Percentiles rank a stretch among this genome's conserved stretches.
These are phyloP conservation scores for Patellaria atrata DNA, from an alignment of 495 filamentous ascomycete species.

Conservation along the genomic window DNA sequence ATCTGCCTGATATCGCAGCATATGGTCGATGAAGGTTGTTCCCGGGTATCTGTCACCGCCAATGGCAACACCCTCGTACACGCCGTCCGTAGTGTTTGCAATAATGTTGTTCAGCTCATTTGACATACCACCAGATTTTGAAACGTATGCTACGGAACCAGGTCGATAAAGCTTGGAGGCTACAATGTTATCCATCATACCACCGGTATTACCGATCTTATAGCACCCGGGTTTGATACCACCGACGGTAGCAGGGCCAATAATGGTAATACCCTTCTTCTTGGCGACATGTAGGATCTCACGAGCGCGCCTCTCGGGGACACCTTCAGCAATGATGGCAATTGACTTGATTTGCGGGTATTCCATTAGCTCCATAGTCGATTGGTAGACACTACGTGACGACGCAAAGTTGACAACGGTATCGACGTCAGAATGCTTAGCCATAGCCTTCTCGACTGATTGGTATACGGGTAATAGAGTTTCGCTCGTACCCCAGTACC, in stretches of 20 bases:
- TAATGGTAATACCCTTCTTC: slow-evolving; percentile 98
- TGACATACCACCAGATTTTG: slow-evolving; percentile 99
- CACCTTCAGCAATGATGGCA: slow-evolving; percentile 98
- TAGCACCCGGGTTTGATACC: slow-evolving; percentile 98
- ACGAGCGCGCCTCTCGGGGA: slow-evolving; percentile 94
- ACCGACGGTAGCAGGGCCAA: slow-evolving; percentile 95
- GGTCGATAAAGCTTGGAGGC: slow-evolving; percentile 99
- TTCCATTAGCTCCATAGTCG: slow-evolving; percentile 97
- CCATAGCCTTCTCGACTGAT: slow-evolving; percentile 80
- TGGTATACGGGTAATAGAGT: slow-evolving; percentile 98
- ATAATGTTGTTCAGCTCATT: slow-evolving; percentile 99
- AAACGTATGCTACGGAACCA: slow-evolving; percentile 96
- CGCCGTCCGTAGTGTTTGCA: slow-evolving; percentile 85
- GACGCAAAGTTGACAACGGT: slow-evolving; percentile 98
- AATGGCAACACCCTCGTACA: slow-evolving; percentile 97
- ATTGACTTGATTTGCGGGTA: slow-evolving; percentile 93
- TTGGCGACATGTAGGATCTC: slow-evolving; percentile 90
- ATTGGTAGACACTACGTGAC: slow-evolving; percentile 93
- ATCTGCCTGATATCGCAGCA: slow-evolving; percentile 87
- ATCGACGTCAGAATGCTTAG: slow-evolving; percentile 95
- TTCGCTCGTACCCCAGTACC: slow-evolving; percentile 99
- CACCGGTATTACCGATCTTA: slow-evolving; percentile 99
- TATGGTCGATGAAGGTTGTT: slow-evolving; percentile 97
- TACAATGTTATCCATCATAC: slow-evolving; percentile 99
- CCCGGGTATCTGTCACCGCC: slow-evolving; percentile 97